These are phyloP conservation scores for Fusarium foetens DNA, from an alignment of 2,329 filamentous ascomycete genomes.

Conservation along the genomic window DNA sequence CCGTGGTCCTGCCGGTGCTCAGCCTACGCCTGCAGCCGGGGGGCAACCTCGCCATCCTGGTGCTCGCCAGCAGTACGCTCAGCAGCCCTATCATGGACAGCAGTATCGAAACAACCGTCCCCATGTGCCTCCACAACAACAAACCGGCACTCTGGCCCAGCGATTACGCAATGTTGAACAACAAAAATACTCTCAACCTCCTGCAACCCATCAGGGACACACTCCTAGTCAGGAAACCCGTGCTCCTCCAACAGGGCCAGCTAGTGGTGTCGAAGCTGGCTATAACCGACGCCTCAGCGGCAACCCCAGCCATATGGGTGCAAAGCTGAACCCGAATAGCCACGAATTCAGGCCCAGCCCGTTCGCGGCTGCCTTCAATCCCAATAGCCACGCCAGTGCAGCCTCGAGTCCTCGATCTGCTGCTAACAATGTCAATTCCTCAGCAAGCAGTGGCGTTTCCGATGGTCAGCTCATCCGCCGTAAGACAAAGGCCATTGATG, in stretches of 20 bases:
- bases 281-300: constrained; percentile 65
- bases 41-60: constrained; percentile 58
- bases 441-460: constrained; percentile 33
- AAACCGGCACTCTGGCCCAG: constrained; percentile 59
- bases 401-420: constrained; percentile 77
- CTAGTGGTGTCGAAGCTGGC: constrained; percentile 63
- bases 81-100: constrained; percentile 58
- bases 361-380: constrained; percentile 83
- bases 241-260: constrained; percentile 78
- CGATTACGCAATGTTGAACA: constrained; percentile 64
- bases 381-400: constrained; percentile 70
- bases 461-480: constrained; percentile 69
- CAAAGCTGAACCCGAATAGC: constrained; percentile 72
- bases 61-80: constrained; percentile 60
- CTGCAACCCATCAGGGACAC: constrained; percentile 56
- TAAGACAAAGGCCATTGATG: constrained; percentile 76
- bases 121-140: constrained; percentile 54
- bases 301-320: constrained; percentile 61
- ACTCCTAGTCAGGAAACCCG: constrained; percentile 72
- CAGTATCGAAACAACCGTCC: constrained; percentile 61
- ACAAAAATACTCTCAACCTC: constrained; percentile 59
- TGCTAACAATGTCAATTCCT: constrained; percentile 59
- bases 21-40: constrained; percentile 42
- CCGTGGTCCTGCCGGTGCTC: constrained; percentile 51
- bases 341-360: constrained; percentile 88